Percentiles rank a stretch among this genome's conserved stretches.
These are phyloP conservation scores for Pistacia vera DNA, from an alignment of 345 rosid genomes.

Conservation along the genomic window DNA sequence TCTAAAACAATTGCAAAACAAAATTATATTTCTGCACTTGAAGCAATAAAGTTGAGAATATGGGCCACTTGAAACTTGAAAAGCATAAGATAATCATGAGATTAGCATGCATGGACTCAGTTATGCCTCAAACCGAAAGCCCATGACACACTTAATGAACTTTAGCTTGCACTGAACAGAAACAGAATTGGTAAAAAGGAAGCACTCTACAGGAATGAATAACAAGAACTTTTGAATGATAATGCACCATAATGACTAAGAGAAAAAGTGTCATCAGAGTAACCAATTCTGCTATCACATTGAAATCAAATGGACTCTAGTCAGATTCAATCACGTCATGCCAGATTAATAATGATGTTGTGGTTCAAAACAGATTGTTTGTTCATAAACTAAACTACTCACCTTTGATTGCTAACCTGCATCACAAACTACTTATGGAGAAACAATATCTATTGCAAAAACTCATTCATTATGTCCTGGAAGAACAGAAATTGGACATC, in stretches of 20 bases:
- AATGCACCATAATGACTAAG: background rate
- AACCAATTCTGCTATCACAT: background rate
- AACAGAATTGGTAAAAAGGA: background rate
- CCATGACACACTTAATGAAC: background rate
- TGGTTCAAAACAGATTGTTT: too few species aligned
- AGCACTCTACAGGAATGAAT: background rate
- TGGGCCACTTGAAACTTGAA: background rate
- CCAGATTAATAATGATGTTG: background rate
- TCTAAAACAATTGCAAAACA: background rate
- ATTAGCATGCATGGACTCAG: background rate
- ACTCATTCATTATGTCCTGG: background rate
- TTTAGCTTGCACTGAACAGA: background rate
- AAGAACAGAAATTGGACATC: slow-evolving; percentile 1
- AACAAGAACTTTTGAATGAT: background rate
- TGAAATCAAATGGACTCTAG: background rate
- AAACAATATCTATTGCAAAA: background rate
- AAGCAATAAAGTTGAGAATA: background rate
- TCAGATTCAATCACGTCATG: background rate
- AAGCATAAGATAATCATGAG: background rate
- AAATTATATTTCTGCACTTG: background rate
- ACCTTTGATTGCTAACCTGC: background rate
- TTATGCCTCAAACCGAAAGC: background rate
- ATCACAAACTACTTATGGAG: background rate
- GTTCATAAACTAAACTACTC: background rate
- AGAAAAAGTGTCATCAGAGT: background rate